phyloP scores from a whole-genome alignment of 2,329 filamentous ascomycete species.

The Scorias spongiosa region DNA sequence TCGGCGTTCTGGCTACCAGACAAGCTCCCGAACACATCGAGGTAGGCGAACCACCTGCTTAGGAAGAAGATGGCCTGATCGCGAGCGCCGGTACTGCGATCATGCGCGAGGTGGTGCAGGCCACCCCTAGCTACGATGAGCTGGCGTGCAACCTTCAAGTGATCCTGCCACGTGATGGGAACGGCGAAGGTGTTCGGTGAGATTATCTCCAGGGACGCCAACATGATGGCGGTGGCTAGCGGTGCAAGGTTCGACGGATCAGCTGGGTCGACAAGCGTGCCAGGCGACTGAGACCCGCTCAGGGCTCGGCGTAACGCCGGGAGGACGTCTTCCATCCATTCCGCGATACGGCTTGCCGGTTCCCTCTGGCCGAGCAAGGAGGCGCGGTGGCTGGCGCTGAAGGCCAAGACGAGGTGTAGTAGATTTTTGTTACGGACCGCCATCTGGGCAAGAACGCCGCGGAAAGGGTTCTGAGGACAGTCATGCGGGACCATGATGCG shows the following conservation, averaged over 20 bases:
- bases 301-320: conserved; percentile 55
- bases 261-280: conserved; percentile 20
- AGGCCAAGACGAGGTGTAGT: conserved; percentile 62
- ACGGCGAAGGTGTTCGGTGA: conserved; percentile 69
- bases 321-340: conserved; percentile 68
- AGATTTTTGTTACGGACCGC: conserved; percentile 55
- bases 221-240: conserved; percentile 70
- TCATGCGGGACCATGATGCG: conserved; percentile 48
- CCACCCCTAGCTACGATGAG: conserved; percentile 55
- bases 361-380: conserved; percentile 58
- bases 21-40: conserved; percentile 64
- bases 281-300: conserved; percentile 12
- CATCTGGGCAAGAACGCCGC: conserved; percentile 49
- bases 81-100: conserved; percentile 24
- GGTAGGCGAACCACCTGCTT: conserved; percentile 68
- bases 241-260: conserved; percentile 56
- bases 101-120: conserved; percentile 30
- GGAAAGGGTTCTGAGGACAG: conserved; percentile 45
- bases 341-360: conserved; percentile 60
- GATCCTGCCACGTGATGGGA: conserved; percentile 66
- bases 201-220: conserved; percentile 69
- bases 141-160: conserved; percentile 59
- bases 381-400: conserved; percentile 71
- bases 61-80: conserved; percentile 57
- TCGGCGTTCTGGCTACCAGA: conserved; percentile 37